phyloP scores from a whole-genome alignment of 164 flowering plant genomes.

The Dillenia suffruticosa region DNA sequence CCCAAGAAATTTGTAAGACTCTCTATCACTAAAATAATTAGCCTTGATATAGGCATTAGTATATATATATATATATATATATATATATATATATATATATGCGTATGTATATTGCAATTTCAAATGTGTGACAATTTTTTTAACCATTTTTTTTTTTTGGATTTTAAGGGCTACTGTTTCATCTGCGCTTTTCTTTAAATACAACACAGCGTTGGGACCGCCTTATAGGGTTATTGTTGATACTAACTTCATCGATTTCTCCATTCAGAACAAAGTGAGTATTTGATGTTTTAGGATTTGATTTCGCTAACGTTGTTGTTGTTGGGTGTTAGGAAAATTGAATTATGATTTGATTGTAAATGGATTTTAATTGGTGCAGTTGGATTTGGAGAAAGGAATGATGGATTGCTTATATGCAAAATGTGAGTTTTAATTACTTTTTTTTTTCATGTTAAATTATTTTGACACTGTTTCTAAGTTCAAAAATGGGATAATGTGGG shows the following conservation, averaged over 20 bases:
- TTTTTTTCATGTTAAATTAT: neutral
- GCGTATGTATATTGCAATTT: neutral
- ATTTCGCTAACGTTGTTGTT: neutral
- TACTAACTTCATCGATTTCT: conserved; percentile 97
- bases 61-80: no score
- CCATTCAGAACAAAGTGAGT: conserved; percentile 87
- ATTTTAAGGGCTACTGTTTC: conserved; percentile 71
- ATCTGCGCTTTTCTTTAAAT: conserved; percentile 74
- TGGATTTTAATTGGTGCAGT: conserved; percentile 26
- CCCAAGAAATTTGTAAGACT: conserved; percentile 81
- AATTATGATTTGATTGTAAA: neutral
- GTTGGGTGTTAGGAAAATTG: neutral
- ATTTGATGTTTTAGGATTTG: neutral
- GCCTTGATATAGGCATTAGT: no score
- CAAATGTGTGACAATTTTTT: conserved; percentile 3
- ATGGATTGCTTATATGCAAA: conserved; percentile 95
- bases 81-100: neutral
- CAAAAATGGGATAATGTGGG: no score
- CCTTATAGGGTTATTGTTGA: conserved; percentile 92
- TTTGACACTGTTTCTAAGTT: no score
- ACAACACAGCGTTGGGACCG: conserved; percentile 86
- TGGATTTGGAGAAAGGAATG: conserved; percentile 92
- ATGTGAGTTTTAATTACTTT: conserved; percentile 52
- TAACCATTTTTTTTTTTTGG: neutral
- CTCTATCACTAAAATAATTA: neutral